A percentile compares a stretch with the other conserved stretches of the same genome.
phyloP scores from a whole-genome alignment of 2,329 filamentous ascomycete species.

The Penicillium oxalicum region DNA sequence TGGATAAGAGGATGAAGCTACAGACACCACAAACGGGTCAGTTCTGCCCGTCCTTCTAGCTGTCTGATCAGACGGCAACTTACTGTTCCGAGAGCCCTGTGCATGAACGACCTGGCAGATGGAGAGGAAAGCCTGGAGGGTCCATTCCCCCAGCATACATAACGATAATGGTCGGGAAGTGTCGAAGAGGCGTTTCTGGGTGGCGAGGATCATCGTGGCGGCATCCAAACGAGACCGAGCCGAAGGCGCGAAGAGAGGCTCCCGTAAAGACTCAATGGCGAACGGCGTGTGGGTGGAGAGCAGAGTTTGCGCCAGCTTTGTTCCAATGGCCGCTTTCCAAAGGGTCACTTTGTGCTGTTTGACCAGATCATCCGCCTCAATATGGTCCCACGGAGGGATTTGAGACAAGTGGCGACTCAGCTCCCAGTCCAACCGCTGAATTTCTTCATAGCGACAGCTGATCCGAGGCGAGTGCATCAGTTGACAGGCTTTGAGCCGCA shows the following conservation, averaged over 20 bases:
- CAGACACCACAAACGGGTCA: too few relatives aligned
- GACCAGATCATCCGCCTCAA: conserved; percentile 16
- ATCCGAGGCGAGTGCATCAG: conserved; percentile 35
- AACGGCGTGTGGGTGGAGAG: conserved; percentile 38
- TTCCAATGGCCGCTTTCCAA: conserved; percentile 31
- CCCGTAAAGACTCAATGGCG: conserved; percentile 29
- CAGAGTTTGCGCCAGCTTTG: conserved; percentile 31
- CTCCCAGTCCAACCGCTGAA: conserved; percentile 36
- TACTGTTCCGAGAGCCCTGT: conserved; percentile 20
- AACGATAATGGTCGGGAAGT: conserved; percentile 29
- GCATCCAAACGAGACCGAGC: conserved; percentile 32
- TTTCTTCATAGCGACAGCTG: conserved; percentile 37
- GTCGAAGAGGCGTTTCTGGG: conserved; percentile 31
- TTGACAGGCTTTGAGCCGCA: conserved; percentile 29
- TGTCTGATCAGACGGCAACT: not conserved
- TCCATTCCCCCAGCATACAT: conserved; percentile 33
- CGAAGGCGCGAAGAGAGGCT: conserved; percentile 31
- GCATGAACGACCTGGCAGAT: conserved; percentile 34
- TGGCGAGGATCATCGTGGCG: conserved; percentile 34
- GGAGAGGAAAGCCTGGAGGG: conserved; percentile 33
- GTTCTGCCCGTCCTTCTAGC: not conserved
- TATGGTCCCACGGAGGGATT: conserved; percentile 28
- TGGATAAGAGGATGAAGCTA: conserved; percentile 3
- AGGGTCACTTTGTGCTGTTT: conserved; percentile 26
- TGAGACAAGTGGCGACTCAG: conserved; percentile 29